phyloP scores from a whole-genome alignment of 1,139 yeast species.

The Arxiozyma bovina region DNA sequence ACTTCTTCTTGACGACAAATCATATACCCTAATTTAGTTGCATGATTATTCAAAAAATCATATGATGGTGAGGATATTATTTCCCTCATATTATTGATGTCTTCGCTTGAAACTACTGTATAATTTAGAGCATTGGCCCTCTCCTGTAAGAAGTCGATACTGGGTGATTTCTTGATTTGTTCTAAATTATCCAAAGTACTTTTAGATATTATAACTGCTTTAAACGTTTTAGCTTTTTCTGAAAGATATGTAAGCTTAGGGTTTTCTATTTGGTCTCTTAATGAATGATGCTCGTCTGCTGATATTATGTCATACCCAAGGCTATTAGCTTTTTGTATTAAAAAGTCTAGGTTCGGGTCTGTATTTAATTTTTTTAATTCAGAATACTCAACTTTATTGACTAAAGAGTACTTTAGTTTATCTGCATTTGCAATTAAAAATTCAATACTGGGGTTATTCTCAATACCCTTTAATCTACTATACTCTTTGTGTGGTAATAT shows the following conservation, averaged over 20 bases:
- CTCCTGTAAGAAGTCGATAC: constrained; percentile 17
- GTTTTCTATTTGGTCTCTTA: constrained; percentile 8
- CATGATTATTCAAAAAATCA: constrained; percentile 15
- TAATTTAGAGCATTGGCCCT: constrained; percentile 16
- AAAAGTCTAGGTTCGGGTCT: constrained; percentile 22
- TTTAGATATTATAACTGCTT: constrained; percentile 3
- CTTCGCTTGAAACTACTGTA: constrained; percentile 7
- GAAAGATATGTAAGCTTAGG: constrained; percentile 18
- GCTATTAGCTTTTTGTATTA: constrained; percentile 20
- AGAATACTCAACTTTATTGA: constrained; percentile 16
- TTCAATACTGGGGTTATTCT: constrained; percentile 9
- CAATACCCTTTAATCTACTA: constrained; percentile 1
- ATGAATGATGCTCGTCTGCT: constrained; percentile 14
- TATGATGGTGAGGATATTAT: constrained; percentile 17
- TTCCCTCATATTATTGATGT: constrained; percentile 13
- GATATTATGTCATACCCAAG: not conserved
- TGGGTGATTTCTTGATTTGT: constrained; percentile 5
- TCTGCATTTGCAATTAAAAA: not conserved
- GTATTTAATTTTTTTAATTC: constrained; percentile 5
- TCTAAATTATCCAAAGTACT: constrained; percentile 2
- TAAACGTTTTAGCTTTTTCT: not conserved
- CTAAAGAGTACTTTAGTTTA: not conserved
- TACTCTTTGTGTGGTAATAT: constrained; percentile 2
- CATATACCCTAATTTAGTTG: constrained; percentile 17
- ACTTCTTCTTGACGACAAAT: not conserved